These are phyloP conservation scores for Umbilicus rupestris DNA, from an alignment of 164 flowering plant species.

Conservation along the genomic window DNA sequence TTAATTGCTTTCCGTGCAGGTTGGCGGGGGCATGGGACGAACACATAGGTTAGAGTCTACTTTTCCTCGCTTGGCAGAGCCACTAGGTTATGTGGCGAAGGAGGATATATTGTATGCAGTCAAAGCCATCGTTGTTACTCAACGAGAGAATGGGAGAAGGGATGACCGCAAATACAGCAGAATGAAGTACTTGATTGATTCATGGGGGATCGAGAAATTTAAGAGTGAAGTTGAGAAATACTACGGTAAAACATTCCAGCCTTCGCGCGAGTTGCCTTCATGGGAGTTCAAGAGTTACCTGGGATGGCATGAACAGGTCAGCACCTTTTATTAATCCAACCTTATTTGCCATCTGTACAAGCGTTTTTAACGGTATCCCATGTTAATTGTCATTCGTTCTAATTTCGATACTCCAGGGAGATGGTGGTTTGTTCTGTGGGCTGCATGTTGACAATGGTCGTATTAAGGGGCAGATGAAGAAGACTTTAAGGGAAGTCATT, in stretches of 20 bases:
- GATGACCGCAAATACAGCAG: constrained; percentile 96
- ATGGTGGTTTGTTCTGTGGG: constrained; percentile 81
- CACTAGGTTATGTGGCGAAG: constrained; percentile 90
- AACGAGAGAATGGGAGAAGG: constrained; percentile 93
- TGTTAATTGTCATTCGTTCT: background rate
- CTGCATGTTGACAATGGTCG: constrained; percentile 98
- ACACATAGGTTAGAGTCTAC: constrained; percentile 81
- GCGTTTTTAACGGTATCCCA: background rate
- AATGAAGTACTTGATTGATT: constrained; percentile 84
- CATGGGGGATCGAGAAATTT: constrained; percentile 98
- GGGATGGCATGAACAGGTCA: constrained; percentile 98
- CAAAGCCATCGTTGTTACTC: constrained; percentile 95
- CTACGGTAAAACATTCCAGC: constrained; percentile 91
- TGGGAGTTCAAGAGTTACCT: constrained; percentile 93
- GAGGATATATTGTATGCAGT: constrained; percentile 91
- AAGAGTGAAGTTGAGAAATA: constrained; percentile 83
- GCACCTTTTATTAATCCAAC: background rate
- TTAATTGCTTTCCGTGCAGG: constrained; percentile 34
- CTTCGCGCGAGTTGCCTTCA: constrained; percentile 68
- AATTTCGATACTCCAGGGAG: constrained; percentile 38
- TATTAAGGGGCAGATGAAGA: constrained; percentile 73
- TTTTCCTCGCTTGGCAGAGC: constrained; percentile 89
- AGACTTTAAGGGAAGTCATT: constrained; percentile 72
- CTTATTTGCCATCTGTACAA: background rate
- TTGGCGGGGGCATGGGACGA: constrained; percentile 99